Base-by-base conservation (phyloP, 2,329 filamentous ascomycete species). In the Talaromyces sp. region DNA sequence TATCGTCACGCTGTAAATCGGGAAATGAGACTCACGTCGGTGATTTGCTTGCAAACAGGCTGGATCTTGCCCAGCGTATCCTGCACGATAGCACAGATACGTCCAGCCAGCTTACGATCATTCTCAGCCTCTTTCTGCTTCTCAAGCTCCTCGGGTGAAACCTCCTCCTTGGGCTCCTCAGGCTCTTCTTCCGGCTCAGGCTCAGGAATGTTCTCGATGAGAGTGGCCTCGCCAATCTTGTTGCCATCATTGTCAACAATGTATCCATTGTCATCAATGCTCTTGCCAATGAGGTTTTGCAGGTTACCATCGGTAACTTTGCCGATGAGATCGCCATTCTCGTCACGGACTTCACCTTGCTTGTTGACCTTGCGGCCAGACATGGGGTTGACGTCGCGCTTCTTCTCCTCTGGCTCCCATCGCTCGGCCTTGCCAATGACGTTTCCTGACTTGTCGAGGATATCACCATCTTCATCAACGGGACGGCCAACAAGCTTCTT, bases 41-140 rank as follows among this genome's bases (percentile, higher is more conserved):
- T 90, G 75, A 96, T 96, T 80, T 92, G 85, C 79, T 90, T 92
- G 82, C 90, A 90, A 72, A 96, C 87, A 9, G 92, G 92, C 68
- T 90, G 87, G 72, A 96, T 86, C 74, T 88, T 90, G 71, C 96
- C 91, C 6, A 96, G 83, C 14, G 91, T 91, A 74, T 93, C 86
- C 71, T 88, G 84, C 68, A 96, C 86, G 69, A 89, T 88, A 62
- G 77, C 80, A 12, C 83, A 81, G 81, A 96, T 92, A 79, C 90
- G 88, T 65, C 84, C 82, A 1, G 92, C 92, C 40, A 96, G 83
- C 78, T 96, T 86, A 67, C 82, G 83, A 73, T 96, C 91, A 65
- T 88, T 81, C 67, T 84, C 82, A 57, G 84, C 82, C 72, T 88
- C 82, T 44, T 84, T 82, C 2, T 85, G 82, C 71, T 86, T 85